These are phyloP conservation scores for Ogataea nakhonphanomensis DNA, from an alignment of 805 yeast genomes.

Conservation along the genomic window DNA sequence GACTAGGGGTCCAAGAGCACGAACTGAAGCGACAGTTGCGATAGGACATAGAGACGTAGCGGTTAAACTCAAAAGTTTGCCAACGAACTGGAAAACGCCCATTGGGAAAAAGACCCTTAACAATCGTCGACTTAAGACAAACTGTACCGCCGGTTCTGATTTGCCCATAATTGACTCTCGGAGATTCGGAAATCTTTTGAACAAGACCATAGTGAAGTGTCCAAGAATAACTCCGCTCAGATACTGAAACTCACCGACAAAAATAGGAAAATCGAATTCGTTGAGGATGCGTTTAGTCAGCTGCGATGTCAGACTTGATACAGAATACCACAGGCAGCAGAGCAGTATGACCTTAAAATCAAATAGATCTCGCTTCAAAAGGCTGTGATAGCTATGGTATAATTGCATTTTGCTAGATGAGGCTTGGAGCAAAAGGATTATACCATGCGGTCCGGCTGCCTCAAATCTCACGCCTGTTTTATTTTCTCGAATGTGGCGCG, in stretches of 20 bases:
- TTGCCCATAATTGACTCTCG: constrained; percentile 46
- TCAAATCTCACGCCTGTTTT: background rate
- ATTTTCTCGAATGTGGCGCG: constrained; percentile 5
- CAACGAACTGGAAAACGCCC: constrained; percentile 63
- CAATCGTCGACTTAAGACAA: constrained; percentile 35
- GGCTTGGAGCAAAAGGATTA: too few species aligned
- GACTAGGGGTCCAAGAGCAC: constrained; percentile 62
- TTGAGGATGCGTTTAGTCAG: constrained; percentile 54
- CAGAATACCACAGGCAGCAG: constrained; percentile 58
- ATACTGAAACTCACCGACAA: constrained; percentile 64
- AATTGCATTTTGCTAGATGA: background rate
- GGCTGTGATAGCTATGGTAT: background rate
- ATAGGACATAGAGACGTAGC: constrained; percentile 66
- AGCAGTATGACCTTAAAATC: constrained; percentile 37
- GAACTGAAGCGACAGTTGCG: constrained; percentile 68
- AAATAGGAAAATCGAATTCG: constrained; percentile 57
- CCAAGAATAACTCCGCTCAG: constrained; percentile 42
- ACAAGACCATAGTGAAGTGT: constrained; percentile 10
- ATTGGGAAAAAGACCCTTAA: constrained; percentile 54
- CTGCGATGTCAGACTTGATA: constrained; percentile 64
- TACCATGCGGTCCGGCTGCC: background rate
- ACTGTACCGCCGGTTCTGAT: constrained; percentile 43
- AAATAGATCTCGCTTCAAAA: constrained; percentile 11
- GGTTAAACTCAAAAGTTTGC: constrained; percentile 57
- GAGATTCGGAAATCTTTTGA: constrained; percentile 11